Base-by-base conservation (phyloP, 176 grass and related monocot species). In the Triticum turgidum region DNA sequence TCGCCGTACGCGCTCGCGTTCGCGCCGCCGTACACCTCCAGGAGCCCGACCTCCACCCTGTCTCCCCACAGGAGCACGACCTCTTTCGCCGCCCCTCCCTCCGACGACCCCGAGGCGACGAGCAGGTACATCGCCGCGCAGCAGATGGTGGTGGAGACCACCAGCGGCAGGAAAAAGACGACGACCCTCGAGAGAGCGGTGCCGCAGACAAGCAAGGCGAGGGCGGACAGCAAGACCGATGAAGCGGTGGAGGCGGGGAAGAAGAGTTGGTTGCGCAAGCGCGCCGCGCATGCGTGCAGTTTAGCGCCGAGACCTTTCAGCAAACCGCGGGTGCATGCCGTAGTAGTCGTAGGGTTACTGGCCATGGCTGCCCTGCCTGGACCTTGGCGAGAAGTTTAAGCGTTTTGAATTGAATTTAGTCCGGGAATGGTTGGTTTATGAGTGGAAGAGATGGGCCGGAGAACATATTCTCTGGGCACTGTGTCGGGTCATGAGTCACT, bases 141-240 rank as follows among this genome's bases (percentile, higher is more conserved):
- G 86, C 88, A 94, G 17, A 88, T 47, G 11, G 90, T 64, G 49
- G 93, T 94, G 35, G 93, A 90, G 20, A 69, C 35, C 39, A 81
- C 73, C n/a, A 95, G 93, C 9, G 93, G 93, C n/a, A 88, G 82
- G 80, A 92, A 81, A 70, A 88, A 92, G 44, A 77, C n/a, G 54
- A 84, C 29, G 34, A 83, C 29, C 20, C 89, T 72, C 18, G 86
- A 84, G 77, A 90, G 73, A 4, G 81, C 29, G 4, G 82, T 10
- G 51, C 1, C 11, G 49, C 30, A 88, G 4, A 88, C 15, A 8
- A 84, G 25, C 5, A 64, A 74, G 6, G 62, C 75, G 24, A 81
- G 9, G 13, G 45, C 79, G 66, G 30, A 5, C 20, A 76, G 37
- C 37, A 77, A 27, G 17, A 21, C 15, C 17, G 69, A 71, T 42